phyloP scores from a whole-genome alignment of 2,329 filamentous ascomycete species.

The Ceratocystis colombiana region DNA sequence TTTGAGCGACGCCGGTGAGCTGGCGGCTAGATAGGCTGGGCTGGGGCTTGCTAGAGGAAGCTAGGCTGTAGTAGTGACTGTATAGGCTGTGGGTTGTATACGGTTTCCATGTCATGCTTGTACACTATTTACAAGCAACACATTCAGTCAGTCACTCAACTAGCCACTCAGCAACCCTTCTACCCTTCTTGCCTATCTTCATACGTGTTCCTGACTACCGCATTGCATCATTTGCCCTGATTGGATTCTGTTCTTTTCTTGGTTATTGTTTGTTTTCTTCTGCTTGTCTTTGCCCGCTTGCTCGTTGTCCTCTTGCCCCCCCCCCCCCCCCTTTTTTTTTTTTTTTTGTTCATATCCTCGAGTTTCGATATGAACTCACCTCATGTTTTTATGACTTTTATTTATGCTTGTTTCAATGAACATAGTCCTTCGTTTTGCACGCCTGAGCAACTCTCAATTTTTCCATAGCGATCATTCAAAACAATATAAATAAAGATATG shows the following conservation, averaged over 20 bases:
- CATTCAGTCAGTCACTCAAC: neutral
- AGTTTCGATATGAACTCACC: neutral
- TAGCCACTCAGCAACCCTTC: neutral
- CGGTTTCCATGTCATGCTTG: neutral
- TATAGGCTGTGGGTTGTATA: neutral
- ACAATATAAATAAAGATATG: conserved; percentile 1
- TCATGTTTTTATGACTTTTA: conserved; percentile 14
- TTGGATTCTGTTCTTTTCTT: neutral
- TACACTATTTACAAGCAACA: neutral
- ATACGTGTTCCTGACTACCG: too few species aligned
- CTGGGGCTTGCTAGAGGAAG: neutral
- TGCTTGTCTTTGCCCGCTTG: neutral
- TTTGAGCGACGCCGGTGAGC: conserved; percentile 78
- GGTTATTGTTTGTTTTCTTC: neutral
- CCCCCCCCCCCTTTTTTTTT: neutral
- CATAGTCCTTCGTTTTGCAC: neutral
- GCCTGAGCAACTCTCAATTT: neutral
- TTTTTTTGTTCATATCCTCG: neutral
- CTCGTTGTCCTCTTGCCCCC: neutral
- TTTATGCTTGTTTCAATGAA: conserved; percentile 15
- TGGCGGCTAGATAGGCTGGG: neutral
- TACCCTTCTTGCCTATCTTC: conserved; percentile 6
- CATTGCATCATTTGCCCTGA: too few species aligned
- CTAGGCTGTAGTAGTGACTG: neutral
- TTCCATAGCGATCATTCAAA: neutral